These are phyloP conservation scores for Aspergillus clavatus DNA, from an alignment of 2,329 filamentous ascomycete genomes.

Conservation along the genomic window DNA sequence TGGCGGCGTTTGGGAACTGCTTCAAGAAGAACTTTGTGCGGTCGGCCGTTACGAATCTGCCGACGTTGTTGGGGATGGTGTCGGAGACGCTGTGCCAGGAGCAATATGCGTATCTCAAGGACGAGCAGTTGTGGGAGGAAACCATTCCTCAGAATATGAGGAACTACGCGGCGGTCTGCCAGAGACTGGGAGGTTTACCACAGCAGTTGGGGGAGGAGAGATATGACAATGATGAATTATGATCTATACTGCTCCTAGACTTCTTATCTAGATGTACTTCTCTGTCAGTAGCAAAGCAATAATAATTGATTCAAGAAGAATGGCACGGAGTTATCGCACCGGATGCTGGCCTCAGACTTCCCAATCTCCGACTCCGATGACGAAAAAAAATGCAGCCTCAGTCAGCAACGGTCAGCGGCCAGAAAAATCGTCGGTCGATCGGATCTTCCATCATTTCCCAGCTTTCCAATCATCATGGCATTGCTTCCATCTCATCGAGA, in stretches of 20 bases:
- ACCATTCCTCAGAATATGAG: conserved; percentile 33
- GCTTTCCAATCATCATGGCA: not conserved
- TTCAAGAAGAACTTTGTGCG: conserved; percentile 32
- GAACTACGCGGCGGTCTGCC: conserved; percentile 30
- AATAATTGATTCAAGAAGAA: too few relatives aligned
- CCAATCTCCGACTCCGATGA: too few relatives aligned
- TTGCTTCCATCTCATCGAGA: not conserved
- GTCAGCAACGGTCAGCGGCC: too few relatives aligned
- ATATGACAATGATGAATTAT: conserved; percentile 18
- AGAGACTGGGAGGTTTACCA: conserved; percentile 14
- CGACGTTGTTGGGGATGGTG: conserved; percentile 27
- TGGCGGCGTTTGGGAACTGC: conserved; percentile 32
- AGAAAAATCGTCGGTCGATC: too few relatives aligned
- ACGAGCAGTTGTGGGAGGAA: conserved; percentile 29
- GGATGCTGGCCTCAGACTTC: too few relatives aligned
- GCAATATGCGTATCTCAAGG: conserved; percentile 27
- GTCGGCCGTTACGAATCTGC: conserved; percentile 27
- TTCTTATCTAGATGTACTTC: too few relatives aligned
- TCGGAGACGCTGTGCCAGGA: conserved; percentile 28
- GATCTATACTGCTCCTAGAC: conserved; percentile 1
- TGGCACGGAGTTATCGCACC: too few relatives aligned
- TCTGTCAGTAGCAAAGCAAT: too few relatives aligned
- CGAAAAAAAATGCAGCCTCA: too few relatives aligned
- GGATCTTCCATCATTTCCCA: not conserved
- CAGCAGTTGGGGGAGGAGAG: conserved; percentile 11